Conservation (phyloP, 1,284 basidiomycete species). For the Fomes fomentarius region DNA sequence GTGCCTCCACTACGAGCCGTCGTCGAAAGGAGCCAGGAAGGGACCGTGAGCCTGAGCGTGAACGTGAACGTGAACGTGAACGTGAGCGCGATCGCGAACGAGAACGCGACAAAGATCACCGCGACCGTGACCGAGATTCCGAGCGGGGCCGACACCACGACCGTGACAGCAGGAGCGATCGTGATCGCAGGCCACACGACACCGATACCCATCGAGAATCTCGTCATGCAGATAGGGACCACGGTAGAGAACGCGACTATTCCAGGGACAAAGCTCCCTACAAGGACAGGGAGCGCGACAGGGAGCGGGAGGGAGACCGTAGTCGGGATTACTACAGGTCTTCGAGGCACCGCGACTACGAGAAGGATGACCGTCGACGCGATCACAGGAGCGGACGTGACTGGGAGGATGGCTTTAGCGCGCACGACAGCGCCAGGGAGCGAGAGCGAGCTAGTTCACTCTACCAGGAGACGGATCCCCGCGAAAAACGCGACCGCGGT, state of each 20-base stretch:
- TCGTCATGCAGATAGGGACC: constrained; percentile 30
- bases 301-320: constrained; percentile 42
- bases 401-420: constrained; percentile 44
- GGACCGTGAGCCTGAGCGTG: constrained; percentile 47
- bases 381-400: constrained; percentile 36
- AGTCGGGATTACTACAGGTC: constrained; percentile 38
- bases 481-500: constrained; percentile 47
- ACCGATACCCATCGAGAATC: constrained; percentile 27
- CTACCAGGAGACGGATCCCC: constrained; percentile 45
- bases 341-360: constrained; percentile 48
- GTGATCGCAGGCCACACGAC: constrained; percentile 31
- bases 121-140: constrained; percentile 42
- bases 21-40: constrained; percentile 72
- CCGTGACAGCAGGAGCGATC: constrained; percentile 37
- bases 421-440: constrained; percentile 34
- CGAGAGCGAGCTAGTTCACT: constrained; percentile 54
- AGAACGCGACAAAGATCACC: constrained; percentile 43
- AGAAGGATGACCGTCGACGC: constrained; percentile 47
- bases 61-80: constrained; percentile 49
- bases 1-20: constrained; percentile 74
- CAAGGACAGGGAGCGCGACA: constrained; percentile 43
- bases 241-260: constrained; percentile 36
- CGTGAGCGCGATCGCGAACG: constrained; percentile 41
- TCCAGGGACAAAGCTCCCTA: constrained; percentile 41
- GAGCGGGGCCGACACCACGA: constrained; percentile 46